Evolutionary conservation across 148 eudicot genomes (phyloP), one percentile per base, ranked within the genome.

Genomic region (Amaranthus cruentus): DNA sequence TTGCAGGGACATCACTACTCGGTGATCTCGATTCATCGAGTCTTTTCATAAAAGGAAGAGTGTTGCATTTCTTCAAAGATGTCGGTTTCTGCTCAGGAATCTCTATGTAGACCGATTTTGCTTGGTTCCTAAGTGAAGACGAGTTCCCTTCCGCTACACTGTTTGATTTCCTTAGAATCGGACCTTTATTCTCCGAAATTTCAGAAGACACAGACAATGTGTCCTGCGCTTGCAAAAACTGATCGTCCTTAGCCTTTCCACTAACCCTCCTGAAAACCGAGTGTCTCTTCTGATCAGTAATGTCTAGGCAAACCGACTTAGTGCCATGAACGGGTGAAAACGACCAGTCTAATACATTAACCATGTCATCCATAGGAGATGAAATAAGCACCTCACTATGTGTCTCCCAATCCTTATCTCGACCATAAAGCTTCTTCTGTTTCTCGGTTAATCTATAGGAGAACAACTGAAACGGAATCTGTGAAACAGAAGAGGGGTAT

Each of bases 241-340:
- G 55, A 42, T 77, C 65, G 47, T 79, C 83, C 5, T 67, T 63
- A 54, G 76, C 55, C 13, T 10, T 56, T 15, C 66, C 55, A 68
- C 75, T 69, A 46, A 44, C 67, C 76, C 76, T 69, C 56, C 65
- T 68, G 8, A 70, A 49, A 54, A 58, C 63, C 47, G 78, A 57
- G 42, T 53, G 42, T 62, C 78, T 83, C 60, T 66, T 81, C 28
- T 28, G 38, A 28, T 88, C 87, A 52, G 77, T 64, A 46, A 73
- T 79, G 53, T 84, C 91, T 62, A 95, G 88, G 61, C 81, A 87
- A 60, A 83, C 85, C n/a, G 96, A 89, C 62, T 90, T 81, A 54
- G 80, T 84, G 79, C 89, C 97, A 7, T 77, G 76, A 55, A 79
- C 75, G 47, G 43, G 73, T 28, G 83, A 61, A 43, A 80, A 78